Evolutionary conservation across 1,284 basidiomycete species (phyloP), one percentile per base, ranked within the genome.

Genomic region (Puccinia hordei): DNA sequence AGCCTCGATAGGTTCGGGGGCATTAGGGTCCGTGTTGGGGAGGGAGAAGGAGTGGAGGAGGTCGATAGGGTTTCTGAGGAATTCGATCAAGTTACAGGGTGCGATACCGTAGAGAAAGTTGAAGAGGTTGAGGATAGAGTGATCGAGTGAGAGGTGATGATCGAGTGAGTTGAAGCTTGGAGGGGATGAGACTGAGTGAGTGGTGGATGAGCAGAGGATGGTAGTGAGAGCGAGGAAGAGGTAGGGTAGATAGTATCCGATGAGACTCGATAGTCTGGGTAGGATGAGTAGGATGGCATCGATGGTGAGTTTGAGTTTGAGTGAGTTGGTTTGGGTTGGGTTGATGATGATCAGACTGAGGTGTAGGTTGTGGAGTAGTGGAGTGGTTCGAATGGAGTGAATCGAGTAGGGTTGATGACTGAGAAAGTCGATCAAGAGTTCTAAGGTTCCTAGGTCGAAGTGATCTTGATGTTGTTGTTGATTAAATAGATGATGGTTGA

Each of bases 251-350:
- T 30, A 68, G 41, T 5, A 0, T 3, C 6, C 46, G 49, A 65
- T 53, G 13, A 27, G 46, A 30, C 13, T 55, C 6, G 74, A 49
- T 27, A 68, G 4, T 13, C 74, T 19, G 17, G 74, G 74, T 6
- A 77, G 61, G 74, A 77, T 77, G 24, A 77, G n/a, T 3, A 77
- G 38, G 13, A 78, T 22, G 15, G 75, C 27, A 15, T 68, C 51
- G 46, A 78, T 78, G 8, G 24, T 44, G 8, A 78, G 35, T 46
- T 69, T 65, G 35, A 68, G 15, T 5, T 5, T n/a, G n/a, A 22
- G 13, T 24, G 22, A 8, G 9, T 65, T 41, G 15, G 9, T 38
- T 38, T 65, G 12, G 6, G 9, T 35, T 22, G 38, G 38, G 38
- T 41, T 41, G n/a, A n/a, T n/a, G n/a, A n/a, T n/a, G 41, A 44